Percentiles rank a stretch among this genome's conserved stretches.
Evolutionary conservation across 2,329 filamentous ascomycete genomes (phyloP).

Genomic region (Aspergillus pseudoterreus): DNA sequence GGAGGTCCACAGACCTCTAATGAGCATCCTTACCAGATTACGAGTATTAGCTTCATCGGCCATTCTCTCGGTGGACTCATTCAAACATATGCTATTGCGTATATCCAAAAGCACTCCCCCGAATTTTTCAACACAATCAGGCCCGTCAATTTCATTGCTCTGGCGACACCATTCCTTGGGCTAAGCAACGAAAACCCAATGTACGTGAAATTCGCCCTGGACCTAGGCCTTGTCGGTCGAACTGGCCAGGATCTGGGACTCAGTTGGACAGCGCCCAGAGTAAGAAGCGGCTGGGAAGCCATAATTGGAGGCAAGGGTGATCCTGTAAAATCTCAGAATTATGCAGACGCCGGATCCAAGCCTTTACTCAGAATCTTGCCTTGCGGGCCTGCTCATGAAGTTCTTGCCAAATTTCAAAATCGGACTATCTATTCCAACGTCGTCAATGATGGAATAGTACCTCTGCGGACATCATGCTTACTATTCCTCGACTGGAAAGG

Average conservation of each 20-base stretch:
- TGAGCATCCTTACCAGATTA: conserved; percentile 69
- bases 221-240: conserved; percentile 92
- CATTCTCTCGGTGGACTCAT: conserved; percentile 88
- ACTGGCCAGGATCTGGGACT: conserved; percentile 93
- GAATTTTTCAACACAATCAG: conserved; percentile 81
- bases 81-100: conserved; percentile 91
- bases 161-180: conserved; percentile 84
- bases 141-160: conserved; percentile 83
- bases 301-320: conserved; percentile 76
- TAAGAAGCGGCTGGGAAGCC: conserved; percentile 81
- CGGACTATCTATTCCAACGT: conserved; percentile 94
- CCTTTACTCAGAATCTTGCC: conserved; percentile 84
- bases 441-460: conserved; percentile 96
- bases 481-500: conserved; percentile 96
- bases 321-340: conserved; percentile 49
- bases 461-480: conserved; percentile 89
- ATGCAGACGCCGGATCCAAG: conserved; percentile 75
- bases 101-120: conserved; percentile 94
- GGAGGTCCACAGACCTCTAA: conserved; percentile 43
- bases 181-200: conserved; percentile 96
- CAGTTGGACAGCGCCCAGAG: conserved; percentile 86
- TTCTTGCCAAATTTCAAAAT: conserved; percentile 82
- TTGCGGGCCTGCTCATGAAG: conserved; percentile 83
- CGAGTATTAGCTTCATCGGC: conserved; percentile 90
- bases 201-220: conserved; percentile 94